phyloP scores from a whole-genome alignment of 1,284 basidiomycete genomes.

The Cerrena zonata region DNA sequence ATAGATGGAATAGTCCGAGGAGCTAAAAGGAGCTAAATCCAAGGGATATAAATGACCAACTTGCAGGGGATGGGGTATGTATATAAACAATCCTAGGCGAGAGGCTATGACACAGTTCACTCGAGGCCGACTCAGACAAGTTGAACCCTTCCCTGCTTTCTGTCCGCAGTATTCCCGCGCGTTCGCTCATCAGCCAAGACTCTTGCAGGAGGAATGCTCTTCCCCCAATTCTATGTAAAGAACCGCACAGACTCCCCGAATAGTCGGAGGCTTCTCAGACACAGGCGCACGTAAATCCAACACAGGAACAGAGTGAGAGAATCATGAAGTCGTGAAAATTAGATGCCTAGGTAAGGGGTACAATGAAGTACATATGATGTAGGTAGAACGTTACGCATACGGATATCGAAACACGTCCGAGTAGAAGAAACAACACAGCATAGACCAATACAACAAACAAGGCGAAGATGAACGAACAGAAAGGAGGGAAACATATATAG shows the following conservation, averaged over 20 bases:
- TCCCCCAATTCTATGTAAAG: neutral
- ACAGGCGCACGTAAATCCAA: neutral
- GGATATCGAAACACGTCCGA: slow-evolving; percentile 22
- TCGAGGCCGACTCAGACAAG: too few species aligned
- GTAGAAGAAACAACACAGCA: slow-evolving; percentile 20
- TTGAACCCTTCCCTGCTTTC: too few species aligned
- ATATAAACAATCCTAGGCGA: too few species aligned
- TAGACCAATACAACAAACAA: slow-evolving; percentile 8
- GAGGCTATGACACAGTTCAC: too few species aligned
- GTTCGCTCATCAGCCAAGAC: neutral
- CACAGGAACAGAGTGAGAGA: neutral
- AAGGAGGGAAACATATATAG: slow-evolving; percentile 6
- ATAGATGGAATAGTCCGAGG: neutral
- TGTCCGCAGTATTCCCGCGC: neutral
- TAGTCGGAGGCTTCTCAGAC: too few species aligned
- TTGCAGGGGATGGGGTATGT: too few species aligned
- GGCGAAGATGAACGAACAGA: slow-evolving; percentile 11
- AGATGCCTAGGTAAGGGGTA: slow-evolving; percentile 27
- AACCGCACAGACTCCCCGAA: too few species aligned
- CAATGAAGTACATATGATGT: slow-evolving; percentile 19
- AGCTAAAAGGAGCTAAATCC: slow-evolving; percentile 1
- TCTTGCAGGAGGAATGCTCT: neutral
- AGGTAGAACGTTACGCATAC: slow-evolving; percentile 8
- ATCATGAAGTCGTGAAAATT: slow-evolving; percentile 17
- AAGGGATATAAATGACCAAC: too few species aligned